Evolutionary conservation across 2,329 filamentous ascomycete species (phyloP), one percentile per base, ranked within the genome.

Genomic region (Calonectria montana): DNA sequence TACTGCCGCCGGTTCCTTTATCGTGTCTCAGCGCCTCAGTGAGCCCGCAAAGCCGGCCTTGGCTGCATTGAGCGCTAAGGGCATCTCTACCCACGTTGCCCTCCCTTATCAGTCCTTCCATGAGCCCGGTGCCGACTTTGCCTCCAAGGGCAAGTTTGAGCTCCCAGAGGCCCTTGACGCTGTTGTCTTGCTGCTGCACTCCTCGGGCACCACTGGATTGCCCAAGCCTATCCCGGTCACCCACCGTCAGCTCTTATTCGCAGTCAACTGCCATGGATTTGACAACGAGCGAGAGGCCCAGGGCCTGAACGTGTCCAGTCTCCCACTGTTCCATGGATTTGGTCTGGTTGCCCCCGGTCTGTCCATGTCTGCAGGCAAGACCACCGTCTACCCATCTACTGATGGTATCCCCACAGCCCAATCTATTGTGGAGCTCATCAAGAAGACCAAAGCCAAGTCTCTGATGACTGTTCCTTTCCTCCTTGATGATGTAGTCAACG

Each of bases 241-340:
- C 2, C 80, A 83, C 37, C 75, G 78, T 37, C 79, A 81, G 45
- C 50, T 81, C 1, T 75, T 82, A 0, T 78, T 77, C 4, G 80
- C 77, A 29, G 80, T 79, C 5, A 79, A 74, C 31, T 81, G 80
- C 59, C 78, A 81, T 62, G 57, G 74, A 15, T 81, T 82, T 27
- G 62, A 72, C 8, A 63, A 43, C 2, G 74, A 78, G 23, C 67
- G 76, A 6, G 67, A 70, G n/a, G 69, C 70, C 2, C 70, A 74
- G 45, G 76, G 77, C 21, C 57, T 75, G 10, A 82, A 81, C 48
- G 70, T 83, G 1, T 83, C 82, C 1, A 83, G 80, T 7, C 70
- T 83, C 2, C 82, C 82, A 0, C 67, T 84, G 0, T 84, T 81
- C 67, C 82, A 83, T 65, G 81, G 81, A 5, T 82, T 83, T 53